Evolutionary conservation across 257 asterid genomes (phyloP).

Genomic region (Petunia secreta): DNA sequence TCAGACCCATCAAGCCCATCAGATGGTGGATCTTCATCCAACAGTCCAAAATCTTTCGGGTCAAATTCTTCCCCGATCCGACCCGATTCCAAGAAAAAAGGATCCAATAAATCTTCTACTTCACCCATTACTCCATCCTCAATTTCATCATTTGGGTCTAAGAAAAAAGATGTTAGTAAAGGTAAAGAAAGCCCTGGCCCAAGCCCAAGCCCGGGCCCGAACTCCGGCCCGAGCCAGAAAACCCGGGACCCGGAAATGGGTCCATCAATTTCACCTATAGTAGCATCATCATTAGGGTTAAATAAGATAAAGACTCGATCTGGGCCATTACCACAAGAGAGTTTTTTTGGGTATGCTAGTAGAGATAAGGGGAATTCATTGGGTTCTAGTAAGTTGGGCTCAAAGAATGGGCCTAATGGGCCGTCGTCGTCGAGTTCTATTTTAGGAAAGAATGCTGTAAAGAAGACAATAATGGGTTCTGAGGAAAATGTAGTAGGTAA

Average conservation of each 20-base stretch:
- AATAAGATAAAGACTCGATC: constrained; percentile 99
- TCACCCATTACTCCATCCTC: background rate
- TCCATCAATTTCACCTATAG: constrained; percentile 76
- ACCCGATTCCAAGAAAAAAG: constrained; percentile 65
- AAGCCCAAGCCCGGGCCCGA: background rate
- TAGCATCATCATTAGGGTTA: constrained; percentile 96
- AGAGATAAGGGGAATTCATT: constrained; percentile 69
- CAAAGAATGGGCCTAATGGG: constrained; percentile 58
- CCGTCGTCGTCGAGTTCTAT: constrained; percentile 32
- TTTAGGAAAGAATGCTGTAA: constrained; percentile 32
- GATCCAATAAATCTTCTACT: too few relatives aligned
- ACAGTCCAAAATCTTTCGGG: constrained; percentile 85
- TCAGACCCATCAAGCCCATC: constrained; percentile 82
- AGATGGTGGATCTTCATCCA: constrained; percentile 78
- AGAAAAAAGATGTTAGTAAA: constrained; percentile 49
- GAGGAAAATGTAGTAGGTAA: constrained; percentile 52
- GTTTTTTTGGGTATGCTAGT: constrained; percentile 75
- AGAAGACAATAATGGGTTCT: constrained; percentile 25
- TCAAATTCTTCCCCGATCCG: constrained; percentile 96
- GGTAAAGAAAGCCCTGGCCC: constrained; percentile 47
- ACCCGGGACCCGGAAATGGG: constrained; percentile 34
- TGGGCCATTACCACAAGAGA: constrained; percentile 99
- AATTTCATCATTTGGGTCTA: constrained; percentile 7
- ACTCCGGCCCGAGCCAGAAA: constrained; percentile 6
- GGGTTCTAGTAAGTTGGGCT: constrained; percentile 74